Evolutionary conservation across 2,329 filamentous ascomycete genomes (phyloP), one percentile per base, ranked within the genome.

Genomic region (Ophiostoma fasciatum): DNA sequence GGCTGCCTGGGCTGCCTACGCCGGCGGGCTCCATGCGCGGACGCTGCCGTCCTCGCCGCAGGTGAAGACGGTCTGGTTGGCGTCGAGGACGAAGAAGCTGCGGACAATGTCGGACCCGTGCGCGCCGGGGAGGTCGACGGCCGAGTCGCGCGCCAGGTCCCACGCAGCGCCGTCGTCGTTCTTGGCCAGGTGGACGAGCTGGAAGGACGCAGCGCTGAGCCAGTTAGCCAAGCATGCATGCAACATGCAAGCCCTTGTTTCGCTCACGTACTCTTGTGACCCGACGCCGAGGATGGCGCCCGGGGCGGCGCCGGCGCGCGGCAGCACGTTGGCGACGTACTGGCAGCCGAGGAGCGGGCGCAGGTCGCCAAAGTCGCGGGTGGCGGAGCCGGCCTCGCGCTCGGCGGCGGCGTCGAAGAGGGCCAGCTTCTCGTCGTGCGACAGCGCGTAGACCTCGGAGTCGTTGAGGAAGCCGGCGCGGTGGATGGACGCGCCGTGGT

Each of bases 401-500:
- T 69, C 68, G 43, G 79, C 78, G 32, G 74, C 70, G 37, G 81
- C 60, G 42, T 77, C 70, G 51, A 85, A 84, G 39, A 85, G 66
- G 14, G 78, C 76, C 43, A 85, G 70, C 40, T 73, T 75, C 60
- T 90, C 82, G 51, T 88, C 82, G 40, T 84, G 80, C 1, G 78
- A 82, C 9, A 87, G 58, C 4, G 78, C 79, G 44, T 74, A 83
- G 22, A 85, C 68, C 48, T 79, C 69, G 5, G 66, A 67, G 13
- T 61, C 55, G 37, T 63, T 71, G 37, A 88, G 60, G 57, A 85
- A 87, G 5, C 74, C 78, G 12, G 81, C 75, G 45, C 73, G 78
- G 53, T 84, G 80, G 44, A 88, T 71, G 0, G 80, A 82, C 23
- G 76, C 72, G 26, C 71, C 68, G 50, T 82, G 79, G 54, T 88